Percentiles rank a stretch among this genome's conserved stretches.
These are phyloP conservation scores for Bauhinia variegata DNA, from an alignment of 306 rosid genomes.

Conservation along the genomic window DNA sequence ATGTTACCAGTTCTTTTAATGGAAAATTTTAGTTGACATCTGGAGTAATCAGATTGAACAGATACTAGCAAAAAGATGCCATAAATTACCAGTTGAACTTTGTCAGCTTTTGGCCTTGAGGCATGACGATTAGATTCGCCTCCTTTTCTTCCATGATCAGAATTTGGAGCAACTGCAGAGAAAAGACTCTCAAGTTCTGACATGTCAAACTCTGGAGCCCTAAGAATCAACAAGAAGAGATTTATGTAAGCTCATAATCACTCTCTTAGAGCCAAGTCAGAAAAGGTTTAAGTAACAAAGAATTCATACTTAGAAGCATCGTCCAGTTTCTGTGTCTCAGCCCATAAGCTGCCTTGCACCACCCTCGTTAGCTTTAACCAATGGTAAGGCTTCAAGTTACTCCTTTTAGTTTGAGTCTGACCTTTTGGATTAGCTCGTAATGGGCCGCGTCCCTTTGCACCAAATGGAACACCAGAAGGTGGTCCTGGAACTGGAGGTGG, in stretches of 20 bases:
- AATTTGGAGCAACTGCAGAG: conserved; percentile 71
- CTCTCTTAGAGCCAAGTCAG: conserved; percentile 17
- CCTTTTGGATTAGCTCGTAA: conserved; percentile 54
- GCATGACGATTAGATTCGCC: conserved; percentile 57
- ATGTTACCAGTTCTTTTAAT: not conserved
- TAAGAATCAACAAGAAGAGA: conserved; percentile 42
- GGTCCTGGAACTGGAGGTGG: conserved; percentile 77
- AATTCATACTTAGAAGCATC: conserved; percentile 75
- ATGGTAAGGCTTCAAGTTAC: conserved; percentile 91
- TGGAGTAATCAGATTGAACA: conserved; percentile 10
- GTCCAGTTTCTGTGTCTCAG: conserved; percentile 84
- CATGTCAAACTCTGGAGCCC: conserved; percentile 99
- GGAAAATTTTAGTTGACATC: conserved; percentile 29
- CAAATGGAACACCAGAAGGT: conserved; percentile 61
- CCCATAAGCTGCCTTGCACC: conserved; percentile 98
- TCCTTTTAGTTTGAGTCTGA: conserved; percentile 61
- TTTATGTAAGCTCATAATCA: conserved; percentile 18
- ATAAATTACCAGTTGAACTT: conserved; percentile 82
- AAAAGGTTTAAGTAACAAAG: conserved; percentile 28
- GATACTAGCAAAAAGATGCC: conserved; percentile 23
- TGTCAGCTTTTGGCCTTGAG: conserved; percentile 66
- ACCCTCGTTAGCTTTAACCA: conserved; percentile 95
- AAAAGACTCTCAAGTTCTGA: conserved; percentile 93
- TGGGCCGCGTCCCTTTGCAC: conserved; percentile 73
- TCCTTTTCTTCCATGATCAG: conserved; percentile 48